These are phyloP conservation scores for Phaeotremella fagi DNA, from an alignment of 768 basidiomycete species.

Conservation along the genomic window DNA sequence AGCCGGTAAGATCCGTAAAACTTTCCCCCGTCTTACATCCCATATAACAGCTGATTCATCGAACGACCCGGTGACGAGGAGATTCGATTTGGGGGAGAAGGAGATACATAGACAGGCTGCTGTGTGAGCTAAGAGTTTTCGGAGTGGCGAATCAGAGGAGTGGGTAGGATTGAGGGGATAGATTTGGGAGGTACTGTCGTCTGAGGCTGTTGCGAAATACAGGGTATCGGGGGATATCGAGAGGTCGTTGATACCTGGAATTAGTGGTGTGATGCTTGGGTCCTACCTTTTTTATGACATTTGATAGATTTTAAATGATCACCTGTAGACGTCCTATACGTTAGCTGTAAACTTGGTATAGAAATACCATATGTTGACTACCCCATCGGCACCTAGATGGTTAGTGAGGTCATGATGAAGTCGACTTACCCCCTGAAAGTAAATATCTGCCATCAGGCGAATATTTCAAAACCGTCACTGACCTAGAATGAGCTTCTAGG, in stretches of 20 bases:
- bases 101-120: slow-evolving; percentile 92
- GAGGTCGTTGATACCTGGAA: slow-evolving; percentile 79
- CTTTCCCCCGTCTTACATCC: slow-evolving; percentile 84
- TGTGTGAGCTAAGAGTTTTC: slow-evolving; percentile 75
- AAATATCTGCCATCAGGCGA: slow-evolving; percentile 75
- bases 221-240: slow-evolving; percentile 81
- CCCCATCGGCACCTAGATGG: slow-evolving; percentile 37
- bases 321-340: slow-evolving; percentile 46
- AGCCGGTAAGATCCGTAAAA: slow-evolving; percentile 82
- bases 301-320: slow-evolving; percentile 52
- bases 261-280: slow-evolving; percentile 9
- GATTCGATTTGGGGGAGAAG: slow-evolving; percentile 81
- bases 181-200: slow-evolving; percentile 70
- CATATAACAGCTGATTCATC: slow-evolving; percentile 96
- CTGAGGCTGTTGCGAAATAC: slow-evolving; percentile 84
- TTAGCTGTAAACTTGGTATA: slow-evolving; percentile 15
- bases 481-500: slow-evolving; percentile 64
- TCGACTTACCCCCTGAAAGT: slow-evolving; percentile 71
- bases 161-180: slow-evolving; percentile 46
- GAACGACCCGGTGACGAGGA: slow-evolving; percentile 87
- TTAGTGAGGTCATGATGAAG: slow-evolving; percentile 2
- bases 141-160: slow-evolving; percentile 67
- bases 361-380: slow-evolving; percentile 36
- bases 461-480: slow-evolving; percentile 82
- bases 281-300: slow-evolving; percentile 34